Evolutionary conservation across 441 rosid species (phyloP).

Genomic region (Adansonia grandidieri): DNA sequence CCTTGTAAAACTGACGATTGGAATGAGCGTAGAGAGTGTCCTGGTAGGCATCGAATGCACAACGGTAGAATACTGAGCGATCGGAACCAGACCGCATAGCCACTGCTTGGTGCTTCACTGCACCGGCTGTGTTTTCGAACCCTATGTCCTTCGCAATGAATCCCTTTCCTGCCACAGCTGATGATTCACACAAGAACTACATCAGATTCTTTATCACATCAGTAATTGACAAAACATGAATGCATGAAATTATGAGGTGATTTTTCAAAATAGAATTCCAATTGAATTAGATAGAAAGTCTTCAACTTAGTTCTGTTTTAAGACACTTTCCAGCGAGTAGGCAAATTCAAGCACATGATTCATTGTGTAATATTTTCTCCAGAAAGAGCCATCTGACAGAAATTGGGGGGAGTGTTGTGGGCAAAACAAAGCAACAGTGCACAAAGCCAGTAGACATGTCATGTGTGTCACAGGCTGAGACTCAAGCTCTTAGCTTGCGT

Average conservation of each 20-base stretch:
- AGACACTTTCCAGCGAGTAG: neutral
- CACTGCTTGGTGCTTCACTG: conserved; percentile 77
- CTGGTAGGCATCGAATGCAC: conserved; percentile 63
- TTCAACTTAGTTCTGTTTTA: neutral
- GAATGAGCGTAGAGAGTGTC: conserved; percentile 77
- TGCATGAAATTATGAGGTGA: neutral
- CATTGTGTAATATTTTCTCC: neutral
- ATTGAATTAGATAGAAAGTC: neutral
- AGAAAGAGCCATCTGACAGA: neutral
- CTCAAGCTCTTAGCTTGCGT: no score
- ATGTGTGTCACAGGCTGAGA: neutral
- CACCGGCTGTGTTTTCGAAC: conserved; percentile 74
- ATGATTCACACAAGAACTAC: neutral
- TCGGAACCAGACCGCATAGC: conserved; percentile 83
- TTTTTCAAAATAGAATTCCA: neutral
- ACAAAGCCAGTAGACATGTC: neutral
- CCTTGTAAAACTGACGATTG: conserved; percentile 73
- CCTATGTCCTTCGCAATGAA: conserved; percentile 65
- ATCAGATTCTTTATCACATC: neutral
- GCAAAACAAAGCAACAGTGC: neutral
- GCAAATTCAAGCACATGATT: conserved; percentile 7
- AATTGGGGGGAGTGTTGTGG: neutral
- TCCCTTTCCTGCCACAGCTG: conserved; percentile 73
- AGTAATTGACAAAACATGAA: neutral
- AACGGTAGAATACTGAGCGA: conserved; percentile 56